Conservation (phyloP, 2,329 filamentous ascomycete genomes). For the Exophiala oligosperma region DNA sequence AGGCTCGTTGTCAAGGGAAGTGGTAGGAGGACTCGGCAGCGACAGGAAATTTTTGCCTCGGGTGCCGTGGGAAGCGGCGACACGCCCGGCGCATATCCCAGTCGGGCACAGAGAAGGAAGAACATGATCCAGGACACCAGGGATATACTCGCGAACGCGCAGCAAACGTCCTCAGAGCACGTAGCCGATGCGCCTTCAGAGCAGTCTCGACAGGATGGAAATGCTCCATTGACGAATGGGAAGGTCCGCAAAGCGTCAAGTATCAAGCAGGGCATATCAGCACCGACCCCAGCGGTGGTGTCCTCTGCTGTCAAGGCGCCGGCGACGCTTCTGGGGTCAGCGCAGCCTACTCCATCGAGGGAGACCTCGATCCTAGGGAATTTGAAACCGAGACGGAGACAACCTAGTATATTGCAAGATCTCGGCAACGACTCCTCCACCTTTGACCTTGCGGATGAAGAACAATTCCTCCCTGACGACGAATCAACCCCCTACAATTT, state of each 20-base stretch:
- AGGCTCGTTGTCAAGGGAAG: slow-evolving; percentile 26
- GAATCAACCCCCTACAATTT: slow-evolving; percentile 24
- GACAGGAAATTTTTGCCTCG: slow-evolving; percentile 29
- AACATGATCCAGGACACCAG: slow-evolving; percentile 21
- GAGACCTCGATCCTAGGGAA: slow-evolving; percentile 27
- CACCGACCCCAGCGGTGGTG: neutral
- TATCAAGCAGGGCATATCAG: neutral
- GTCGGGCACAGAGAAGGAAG: slow-evolving; percentile 24
- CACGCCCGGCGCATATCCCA: slow-evolving; percentile 26
- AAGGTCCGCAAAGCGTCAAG: slow-evolving; percentile 1
- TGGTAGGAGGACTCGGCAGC: slow-evolving; percentile 21
- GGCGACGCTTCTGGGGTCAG: slow-evolving; percentile 1
- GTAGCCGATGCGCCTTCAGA: neutral
- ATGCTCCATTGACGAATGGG: slow-evolving; percentile 2
- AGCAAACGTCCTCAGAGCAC: slow-evolving; percentile 5
- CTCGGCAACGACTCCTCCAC: slow-evolving; percentile 24
- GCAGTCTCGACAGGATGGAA: neutral
- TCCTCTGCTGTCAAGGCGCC: slow-evolving; percentile 11
- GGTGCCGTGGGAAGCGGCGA: slow-evolving; percentile 27
- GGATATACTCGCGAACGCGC: slow-evolving; percentile 15
- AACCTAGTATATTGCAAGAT: slow-evolving; percentile 29
- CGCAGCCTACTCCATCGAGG: slow-evolving; percentile 19
- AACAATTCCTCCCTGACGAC: slow-evolving; percentile 26
- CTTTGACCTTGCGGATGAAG: slow-evolving; percentile 27
- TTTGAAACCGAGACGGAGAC: slow-evolving; percentile 28